These are phyloP conservation scores for Paraconiothyrium brasiliense DNA, from an alignment of 2,329 filamentous ascomycete genomes.

Conservation along the genomic window DNA sequence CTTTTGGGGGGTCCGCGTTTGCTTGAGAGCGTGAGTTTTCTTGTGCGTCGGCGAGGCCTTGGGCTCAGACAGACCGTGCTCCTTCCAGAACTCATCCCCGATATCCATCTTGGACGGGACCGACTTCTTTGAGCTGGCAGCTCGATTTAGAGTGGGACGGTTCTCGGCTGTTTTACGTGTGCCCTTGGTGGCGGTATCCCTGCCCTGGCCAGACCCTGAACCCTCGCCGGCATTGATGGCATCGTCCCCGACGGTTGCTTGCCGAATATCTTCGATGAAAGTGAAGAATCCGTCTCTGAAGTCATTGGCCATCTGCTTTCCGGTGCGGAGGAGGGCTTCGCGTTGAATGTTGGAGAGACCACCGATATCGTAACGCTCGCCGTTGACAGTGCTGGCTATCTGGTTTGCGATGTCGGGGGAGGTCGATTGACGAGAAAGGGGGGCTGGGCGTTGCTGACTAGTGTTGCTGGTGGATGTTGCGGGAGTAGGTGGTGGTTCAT, in stretches of 20 bases:
- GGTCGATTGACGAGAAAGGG: slow-evolving; percentile 36
- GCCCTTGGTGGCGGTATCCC: slow-evolving; percentile 37
- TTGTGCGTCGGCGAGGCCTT: slow-evolving; percentile 47
- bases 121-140: slow-evolving; percentile 45
- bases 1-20: slow-evolving; percentile 49
- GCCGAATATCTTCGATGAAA: slow-evolving; percentile 93
- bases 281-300: slow-evolving; percentile 90
- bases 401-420: slow-evolving; percentile 44
- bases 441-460: slow-evolving; percentile 23
- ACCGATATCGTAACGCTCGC: slow-evolving; percentile 43
- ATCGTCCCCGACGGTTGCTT: slow-evolving; percentile 96
- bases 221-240: slow-evolving; percentile 69
- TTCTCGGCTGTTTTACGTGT: slow-evolving; percentile 40
- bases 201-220: slow-evolving; percentile 41
- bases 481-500: slow-evolving; percentile 26
- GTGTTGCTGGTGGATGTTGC: slow-evolving; percentile 14
- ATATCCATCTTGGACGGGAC: slow-evolving; percentile 41
- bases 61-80: slow-evolving; percentile 53
- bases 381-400: slow-evolving; percentile 33
- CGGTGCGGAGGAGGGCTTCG: slow-evolving; percentile 50
- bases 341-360: slow-evolving; percentile 45
- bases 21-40: slow-evolving; percentile 50
- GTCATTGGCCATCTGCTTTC: slow-evolving; percentile 86
- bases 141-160: slow-evolving; percentile 41
- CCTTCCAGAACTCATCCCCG: slow-evolving; percentile 55